A percentile compares a stretch with the other conserved stretches of the same genome.
phyloP scores from a whole-genome alignment of 352 stramenopile species.

The Pythium dissotocum region DNA sequence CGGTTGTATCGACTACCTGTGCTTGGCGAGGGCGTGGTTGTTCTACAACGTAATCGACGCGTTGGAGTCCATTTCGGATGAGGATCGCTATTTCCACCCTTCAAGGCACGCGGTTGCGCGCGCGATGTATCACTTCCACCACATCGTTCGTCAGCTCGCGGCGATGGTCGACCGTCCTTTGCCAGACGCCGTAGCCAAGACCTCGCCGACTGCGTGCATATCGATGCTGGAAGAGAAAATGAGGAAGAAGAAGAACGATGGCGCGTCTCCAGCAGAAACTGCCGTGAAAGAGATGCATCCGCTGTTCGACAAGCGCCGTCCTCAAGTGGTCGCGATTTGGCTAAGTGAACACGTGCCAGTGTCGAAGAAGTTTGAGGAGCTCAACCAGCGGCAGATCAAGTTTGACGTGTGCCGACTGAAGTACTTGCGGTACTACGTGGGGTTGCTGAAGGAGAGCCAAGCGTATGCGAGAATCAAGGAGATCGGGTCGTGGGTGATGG shows the following conservation, averaged over 20 bases:
- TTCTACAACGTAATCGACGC: constrained; percentile 72
- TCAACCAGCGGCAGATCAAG: constrained; percentile 84
- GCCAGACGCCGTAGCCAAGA: neutral
- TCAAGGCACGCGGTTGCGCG: constrained; percentile 62
- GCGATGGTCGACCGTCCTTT: neutral
- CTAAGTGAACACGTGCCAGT: constrained; percentile 68
- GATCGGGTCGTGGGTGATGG: constrained; percentile 63
- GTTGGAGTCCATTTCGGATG: constrained; percentile 70
- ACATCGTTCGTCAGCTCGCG: constrained; percentile 28
- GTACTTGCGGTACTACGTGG: constrained; percentile 71
- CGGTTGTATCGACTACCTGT: constrained; percentile 2
- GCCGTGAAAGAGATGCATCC: constrained; percentile 35
- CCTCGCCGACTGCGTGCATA: constrained; percentile 6
- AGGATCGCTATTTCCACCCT: constrained; percentile 83
- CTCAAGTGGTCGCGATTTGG: constrained; percentile 56
- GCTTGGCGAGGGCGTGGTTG: constrained; percentile 39
- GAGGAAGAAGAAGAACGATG: constrained; percentile 23
- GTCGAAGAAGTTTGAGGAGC: constrained; percentile 77
- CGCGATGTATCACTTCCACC: constrained; percentile 52
- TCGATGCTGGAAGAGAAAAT: constrained; percentile 12
- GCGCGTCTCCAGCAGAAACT: neutral
- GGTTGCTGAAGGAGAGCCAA: constrained; percentile 48
- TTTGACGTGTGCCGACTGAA: constrained; percentile 76
- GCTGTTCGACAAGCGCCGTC: constrained; percentile 39
- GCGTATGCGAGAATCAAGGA: constrained; percentile 69